phyloP scores from a whole-genome alignment of 169 alveolate genomes.

The Plasmodium adleri region DNA sequence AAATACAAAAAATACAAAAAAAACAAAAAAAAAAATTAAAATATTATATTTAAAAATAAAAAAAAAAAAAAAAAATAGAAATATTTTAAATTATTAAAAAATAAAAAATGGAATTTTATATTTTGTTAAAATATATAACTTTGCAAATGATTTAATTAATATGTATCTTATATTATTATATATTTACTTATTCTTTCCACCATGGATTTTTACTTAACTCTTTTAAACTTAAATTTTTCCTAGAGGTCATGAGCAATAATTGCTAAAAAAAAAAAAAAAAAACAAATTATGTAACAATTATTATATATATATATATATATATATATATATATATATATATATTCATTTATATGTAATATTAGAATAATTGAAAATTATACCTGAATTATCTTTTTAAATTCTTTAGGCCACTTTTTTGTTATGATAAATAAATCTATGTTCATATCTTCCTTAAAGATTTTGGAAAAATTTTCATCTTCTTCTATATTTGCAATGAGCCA shows the following conservation, averaged over 20 bases:
- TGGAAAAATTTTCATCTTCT: slow-evolving; percentile 79
- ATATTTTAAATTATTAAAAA: too few species aligned
- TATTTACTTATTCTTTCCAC: slow-evolving; percentile 22
- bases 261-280: slow-evolving; percentile 10
- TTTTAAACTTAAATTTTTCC: slow-evolving; percentile 45
- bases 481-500: slow-evolving; percentile 84
- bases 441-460: slow-evolving; percentile 39
- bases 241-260: slow-evolving; percentile 22
- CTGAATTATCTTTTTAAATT: slow-evolving; percentile 36
- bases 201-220: slow-evolving; percentile 50
- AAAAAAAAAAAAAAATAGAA: too few species aligned
- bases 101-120: too few species aligned
- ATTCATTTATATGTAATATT: too few species aligned
- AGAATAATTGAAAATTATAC: background rate
- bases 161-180: too few species aligned
- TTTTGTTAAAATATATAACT: too few species aligned
- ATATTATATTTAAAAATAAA: too few species aligned
- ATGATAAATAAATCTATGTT: slow-evolving; percentile 36
- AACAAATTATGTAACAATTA: background rate
- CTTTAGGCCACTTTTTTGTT: slow-evolving; percentile 55
- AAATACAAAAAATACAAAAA: too few species aligned
- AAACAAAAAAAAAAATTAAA: too few species aligned
- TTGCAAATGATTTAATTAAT: too few species aligned
- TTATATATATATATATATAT: background rate
- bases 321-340: background rate